phyloP scores from a whole-genome alignment of 2,329 filamentous ascomycete genomes.

The Cordyceps javanica region DNA sequence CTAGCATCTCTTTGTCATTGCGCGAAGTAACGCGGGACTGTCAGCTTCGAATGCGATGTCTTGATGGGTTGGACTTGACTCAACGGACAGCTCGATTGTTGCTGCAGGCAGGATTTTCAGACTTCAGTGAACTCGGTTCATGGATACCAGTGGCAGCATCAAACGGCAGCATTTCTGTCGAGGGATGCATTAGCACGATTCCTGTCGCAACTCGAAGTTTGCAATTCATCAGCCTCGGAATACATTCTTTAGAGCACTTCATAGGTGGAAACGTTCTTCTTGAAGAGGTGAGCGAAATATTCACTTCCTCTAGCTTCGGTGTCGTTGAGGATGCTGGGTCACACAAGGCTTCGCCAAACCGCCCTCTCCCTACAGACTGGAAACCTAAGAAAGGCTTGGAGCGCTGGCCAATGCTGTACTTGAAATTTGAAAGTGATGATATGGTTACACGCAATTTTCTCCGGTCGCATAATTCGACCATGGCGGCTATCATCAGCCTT shows the following conservation, averaged over 20 bases:
- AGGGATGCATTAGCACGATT: slow-evolving; percentile 63
- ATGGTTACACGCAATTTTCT: slow-evolving; percentile 27
- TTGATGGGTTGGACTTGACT: slow-evolving; percentile 17
- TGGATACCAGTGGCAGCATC: slow-evolving; percentile 71
- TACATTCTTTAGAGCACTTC: slow-evolving; percentile 55
- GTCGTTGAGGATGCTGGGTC: slow-evolving; percentile 42
- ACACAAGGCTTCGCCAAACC: slow-evolving; percentile 11
- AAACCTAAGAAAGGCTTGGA: slow-evolving; percentile 63
- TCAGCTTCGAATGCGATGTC: slow-evolving; percentile 31
- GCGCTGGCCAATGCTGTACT: slow-evolving; percentile 81
- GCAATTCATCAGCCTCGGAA: slow-evolving; percentile 78
- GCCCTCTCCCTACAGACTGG: neutral
- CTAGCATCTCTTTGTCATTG: slow-evolving; percentile 49
- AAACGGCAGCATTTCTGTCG: slow-evolving; percentile 53
- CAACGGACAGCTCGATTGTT: slow-evolving; percentile 45
- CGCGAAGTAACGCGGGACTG: slow-evolving; percentile 40
- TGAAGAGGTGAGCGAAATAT: slow-evolving; percentile 71
- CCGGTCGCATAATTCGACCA: slow-evolving; percentile 17
- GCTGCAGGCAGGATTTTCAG: slow-evolving; percentile 57
- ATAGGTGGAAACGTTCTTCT: slow-evolving; percentile 61
- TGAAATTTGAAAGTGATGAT: slow-evolving; percentile 52
- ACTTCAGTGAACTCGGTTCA: slow-evolving; percentile 40
- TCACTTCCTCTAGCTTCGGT: slow-evolving; percentile 73
- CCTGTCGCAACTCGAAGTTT: slow-evolving; percentile 65
- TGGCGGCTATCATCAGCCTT: slow-evolving; percentile 52